These are phyloP conservation scores for Pyrenula massariospora DNA, from an alignment of 495 filamentous ascomycete genomes.

Conservation along the genomic window DNA sequence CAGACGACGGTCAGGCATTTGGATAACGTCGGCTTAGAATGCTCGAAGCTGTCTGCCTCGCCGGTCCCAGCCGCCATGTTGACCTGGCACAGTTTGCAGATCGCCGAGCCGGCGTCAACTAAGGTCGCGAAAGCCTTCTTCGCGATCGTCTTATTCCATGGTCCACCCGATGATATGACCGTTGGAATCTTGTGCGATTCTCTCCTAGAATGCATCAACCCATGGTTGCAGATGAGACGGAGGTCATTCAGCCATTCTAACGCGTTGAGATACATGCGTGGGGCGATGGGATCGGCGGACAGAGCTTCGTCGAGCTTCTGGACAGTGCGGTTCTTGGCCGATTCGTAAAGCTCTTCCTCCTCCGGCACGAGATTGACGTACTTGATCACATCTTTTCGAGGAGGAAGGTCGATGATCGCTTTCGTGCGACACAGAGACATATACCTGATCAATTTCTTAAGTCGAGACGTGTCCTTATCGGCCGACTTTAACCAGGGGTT, in stretches of 20 bases:
- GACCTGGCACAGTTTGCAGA: too few relatives aligned
- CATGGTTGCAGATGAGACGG: neutral
- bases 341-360: conserved; percentile 4
- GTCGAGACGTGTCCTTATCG: conserved; percentile 2
- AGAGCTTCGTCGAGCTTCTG: conserved; percentile 3
- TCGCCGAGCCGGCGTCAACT: too few relatives aligned
- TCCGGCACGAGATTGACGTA: neutral
- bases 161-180: too few relatives aligned
- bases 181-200: too few relatives aligned
- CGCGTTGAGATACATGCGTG: neutral
- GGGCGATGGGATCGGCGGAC: too few relatives aligned
- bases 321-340: conserved; percentile 3
- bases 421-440: conserved; percentile 2
- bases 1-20: too few relatives aligned
- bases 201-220: neutral
- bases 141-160: too few relatives aligned
- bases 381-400: conserved; percentile 2
- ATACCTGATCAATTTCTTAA: conserved; percentile 3
- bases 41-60: too few relatives aligned
- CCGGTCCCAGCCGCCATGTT: too few relatives aligned
- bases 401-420: conserved; percentile 4
- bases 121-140: too few relatives aligned
- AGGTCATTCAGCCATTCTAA: neutral
- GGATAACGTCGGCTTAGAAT: too few relatives aligned
- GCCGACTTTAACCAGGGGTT: conserved; percentile 2